A percentile compares a stretch with the other conserved stretches of the same genome.
Evolutionary conservation across 2,329 filamentous ascomycete species (phyloP).

Genomic region (Penicillium sp.): DNA sequence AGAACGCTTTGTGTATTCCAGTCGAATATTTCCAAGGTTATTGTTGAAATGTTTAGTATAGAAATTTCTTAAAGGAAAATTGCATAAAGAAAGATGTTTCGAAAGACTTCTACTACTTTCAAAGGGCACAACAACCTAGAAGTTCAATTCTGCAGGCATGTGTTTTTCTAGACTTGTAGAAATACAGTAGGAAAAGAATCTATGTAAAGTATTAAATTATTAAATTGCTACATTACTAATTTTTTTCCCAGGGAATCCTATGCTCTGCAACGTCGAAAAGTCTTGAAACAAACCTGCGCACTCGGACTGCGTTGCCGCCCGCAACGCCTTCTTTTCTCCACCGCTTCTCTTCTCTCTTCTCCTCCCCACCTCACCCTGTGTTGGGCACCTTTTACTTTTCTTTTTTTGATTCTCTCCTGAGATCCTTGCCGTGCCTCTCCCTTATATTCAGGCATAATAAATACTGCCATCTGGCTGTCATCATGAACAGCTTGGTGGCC

Average conservation of each 20-base stretch:
- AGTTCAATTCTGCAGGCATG: neutral
- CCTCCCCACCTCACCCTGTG: slow-evolving; percentile 22
- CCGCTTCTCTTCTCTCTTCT: slow-evolving; percentile 30
- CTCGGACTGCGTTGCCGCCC: slow-evolving; percentile 33
- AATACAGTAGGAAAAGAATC: neutral
- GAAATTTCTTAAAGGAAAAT: neutral
- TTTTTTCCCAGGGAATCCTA: neutral
- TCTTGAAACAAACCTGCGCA: slow-evolving; percentile 22
- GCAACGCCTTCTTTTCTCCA: slow-evolving; percentile 32
- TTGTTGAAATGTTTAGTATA: neutral
- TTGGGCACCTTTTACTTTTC: slow-evolving; percentile 15
- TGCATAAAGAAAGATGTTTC: neutral
- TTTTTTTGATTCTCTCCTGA: slow-evolving; percentile 7
- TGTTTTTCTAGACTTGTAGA: neutral
- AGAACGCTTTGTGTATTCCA: neutral
- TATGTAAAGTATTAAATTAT: neutral
- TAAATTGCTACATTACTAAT: too few relatives aligned
- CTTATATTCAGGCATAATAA: slow-evolving; percentile 1
- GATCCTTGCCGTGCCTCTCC: slow-evolving; percentile 1
- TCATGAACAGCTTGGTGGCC: slow-evolving; percentile 59
- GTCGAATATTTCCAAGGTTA: too few relatives aligned
- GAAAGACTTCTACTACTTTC: neutral
- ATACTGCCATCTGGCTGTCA: slow-evolving; percentile 34
- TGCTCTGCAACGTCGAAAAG: slow-evolving; percentile 14
- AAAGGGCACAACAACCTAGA: neutral